Evolutionary conservation across 176 grass and related monocot species (phyloP).

Genomic region (Zea mays): Zm-B73-REFERENCE-NAM-5.0 NC_050100.1:7338501-7339000

Average conservation of each 20-base stretch:
- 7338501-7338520: background rate
- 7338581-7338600: background rate
- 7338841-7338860: conserved; percentile 68
- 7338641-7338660: background rate
- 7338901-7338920: background rate
- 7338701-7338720: background rate
- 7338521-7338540: background rate
- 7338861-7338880: conserved; percentile 1
- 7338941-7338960: conserved; percentile 85
- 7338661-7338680: background rate
- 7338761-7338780: conserved; percentile 75
- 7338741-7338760: conserved; percentile 11
- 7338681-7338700: background rate
- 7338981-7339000: background rate
- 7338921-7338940: conserved; percentile 69
- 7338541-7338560: background rate
- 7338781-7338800: conserved; percentile 82
- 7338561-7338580: background rate
- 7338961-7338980: conserved; percentile 54
- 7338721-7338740: background rate
- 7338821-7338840: conserved; percentile 65
- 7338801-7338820: conserved; percentile 77
- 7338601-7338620: background rate
- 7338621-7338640: background rate
- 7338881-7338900: background rate